Conservation (phyloP, 2,329 filamentous ascomycete species). For the Stachybotrys chlorohalonatus region DNA sequence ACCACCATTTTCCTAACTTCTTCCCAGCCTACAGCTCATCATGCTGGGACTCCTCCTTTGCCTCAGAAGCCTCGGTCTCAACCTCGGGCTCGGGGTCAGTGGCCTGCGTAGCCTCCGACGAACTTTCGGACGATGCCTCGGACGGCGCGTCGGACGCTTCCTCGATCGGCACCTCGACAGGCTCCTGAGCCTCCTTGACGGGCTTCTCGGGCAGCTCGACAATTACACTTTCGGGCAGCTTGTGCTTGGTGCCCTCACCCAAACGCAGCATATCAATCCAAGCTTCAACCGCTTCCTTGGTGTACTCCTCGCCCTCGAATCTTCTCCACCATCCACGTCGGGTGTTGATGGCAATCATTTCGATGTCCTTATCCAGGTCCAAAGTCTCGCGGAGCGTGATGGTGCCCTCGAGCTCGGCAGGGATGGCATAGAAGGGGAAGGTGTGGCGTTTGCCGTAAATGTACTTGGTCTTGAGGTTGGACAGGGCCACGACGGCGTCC, state of each 20-base stretch:
- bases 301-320: slow-evolving; percentile 46
- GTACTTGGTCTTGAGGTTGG: slow-evolving; percentile 70
- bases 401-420: slow-evolving; percentile 32
- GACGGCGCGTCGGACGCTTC: slow-evolving; percentile 2
- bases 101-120: slow-evolving; percentile 6
- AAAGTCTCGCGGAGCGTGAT: slow-evolving; percentile 42
- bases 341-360: slow-evolving; percentile 75
- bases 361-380: slow-evolving; percentile 49
- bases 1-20: slow-evolving; percentile 1
- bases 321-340: slow-evolving; percentile 83
- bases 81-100: slow-evolving; percentile 16
- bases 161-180: slow-evolving; percentile 8
- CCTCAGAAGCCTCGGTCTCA: slow-evolving; percentile 17
- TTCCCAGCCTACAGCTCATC: slow-evolving; percentile 36
- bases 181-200: slow-evolving; percentile 5
- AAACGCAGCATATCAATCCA: slow-evolving; percentile 92
- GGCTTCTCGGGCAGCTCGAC: slow-evolving; percentile 29
- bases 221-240: slow-evolving; percentile 56
- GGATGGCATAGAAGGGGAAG: slow-evolving; percentile 77
- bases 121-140: slow-evolving; percentile 1
- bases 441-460: slow-evolving; percentile 54
- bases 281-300: slow-evolving; percentile 55
- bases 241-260: slow-evolving; percentile 75
- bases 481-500: slow-evolving; percentile 53
- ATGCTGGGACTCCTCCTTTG: slow-evolving; percentile 21